Evolutionary conservation across 2,329 filamentous ascomycete genomes (phyloP), one percentile per base, ranked within the genome.

Genomic region (Plectosphaerella cucumerina): DNA sequence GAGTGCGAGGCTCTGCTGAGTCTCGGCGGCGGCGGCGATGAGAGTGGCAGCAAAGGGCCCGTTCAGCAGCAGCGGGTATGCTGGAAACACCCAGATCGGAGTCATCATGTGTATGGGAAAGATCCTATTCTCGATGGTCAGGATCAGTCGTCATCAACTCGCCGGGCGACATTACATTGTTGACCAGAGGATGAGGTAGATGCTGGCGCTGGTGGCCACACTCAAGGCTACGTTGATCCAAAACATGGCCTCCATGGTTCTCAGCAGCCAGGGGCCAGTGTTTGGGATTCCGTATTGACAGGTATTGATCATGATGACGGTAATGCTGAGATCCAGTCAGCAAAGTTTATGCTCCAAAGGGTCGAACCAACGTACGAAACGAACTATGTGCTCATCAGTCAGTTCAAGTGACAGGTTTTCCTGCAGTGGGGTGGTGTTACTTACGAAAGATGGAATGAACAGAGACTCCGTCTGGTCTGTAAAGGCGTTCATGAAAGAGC

Each of bases 11-110:
- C 59, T 58, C 8, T 57, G 59, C 6, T 59, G 56, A 3, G 60
- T 59, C 17, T 56, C 53, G 8, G 60, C 57, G 9, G 72, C 70
- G 8, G 73, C 69, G 43, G 66, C 60, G 53, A 82, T 76, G 26
- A 82, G 69, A 46, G 74, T 82, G 17, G 80, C 78, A 15, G 86
- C 89, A 58, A 91, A 84, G 0, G 89, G 86, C 0, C 86, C 89
- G 20, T 87, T 82, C 9, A 94, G 81, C 4, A 95, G 78, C 20
- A 94, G 75, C 1, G 90, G 89, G 57, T 95, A 95, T 1, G 87
- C 89, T 0, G 89, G 90, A 58, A 94, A 94, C 50, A 93, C 90
- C 89, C 89, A 94, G 17, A 90, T 84, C 0, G 89, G 89, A 0
- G 89, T 94, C 90, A 95, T 94, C 48, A 84, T 84, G 33, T 89